Conservation (phyloP, 176 grass and related monocot genomes). For the Oryza punctata region DNA sequence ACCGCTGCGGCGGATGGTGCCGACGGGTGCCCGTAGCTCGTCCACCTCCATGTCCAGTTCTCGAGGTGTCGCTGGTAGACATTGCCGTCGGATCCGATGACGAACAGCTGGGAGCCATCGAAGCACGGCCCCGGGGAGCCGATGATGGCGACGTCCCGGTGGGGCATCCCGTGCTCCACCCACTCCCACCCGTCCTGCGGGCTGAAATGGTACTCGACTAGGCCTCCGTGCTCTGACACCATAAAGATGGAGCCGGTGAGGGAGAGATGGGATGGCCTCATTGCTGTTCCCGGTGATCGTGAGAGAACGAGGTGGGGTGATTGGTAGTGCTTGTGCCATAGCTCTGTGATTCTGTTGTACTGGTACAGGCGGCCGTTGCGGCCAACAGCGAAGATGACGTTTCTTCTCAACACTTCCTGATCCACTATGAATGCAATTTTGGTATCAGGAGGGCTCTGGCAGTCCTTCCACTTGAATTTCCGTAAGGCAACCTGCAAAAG, state of each 20-base stretch:
- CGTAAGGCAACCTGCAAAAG: conserved; percentile 63
- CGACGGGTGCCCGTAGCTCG: conserved; percentile 60
- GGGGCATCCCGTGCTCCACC: conserved; percentile 93
- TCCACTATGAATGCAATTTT: conserved; percentile 91
- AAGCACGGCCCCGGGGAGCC: conserved; percentile 84
- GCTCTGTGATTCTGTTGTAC: conserved; percentile 91
- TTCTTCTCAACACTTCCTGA: conserved; percentile 80
- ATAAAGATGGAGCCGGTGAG: conserved; percentile 86
- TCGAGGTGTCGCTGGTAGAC: conserved; percentile 74
- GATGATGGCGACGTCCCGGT: conserved; percentile 59
- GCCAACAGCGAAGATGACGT: conserved; percentile 76
- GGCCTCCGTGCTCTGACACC: conserved; percentile 75
- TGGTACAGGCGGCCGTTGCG: conserved; percentile 76
- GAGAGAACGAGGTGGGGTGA: conserved; percentile 92
- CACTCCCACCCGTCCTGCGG: conserved; percentile 81
- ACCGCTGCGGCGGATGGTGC: conserved; percentile 20
- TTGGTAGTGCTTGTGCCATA: conserved; percentile 92
- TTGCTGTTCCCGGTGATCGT: conserved; percentile 69
- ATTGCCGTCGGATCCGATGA: conserved; percentile 79
- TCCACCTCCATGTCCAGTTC: conserved; percentile 72
- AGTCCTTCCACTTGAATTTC: conserved; percentile 98
- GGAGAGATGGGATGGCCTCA: conserved; percentile 58
- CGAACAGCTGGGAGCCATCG: conserved; percentile 67
- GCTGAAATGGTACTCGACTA: conserved; percentile 90
- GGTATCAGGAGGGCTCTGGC: conserved; percentile 68